phyloP scores from a whole-genome alignment of 2,329 filamentous ascomycete species.

The Hypoxylon sp. region DNA sequence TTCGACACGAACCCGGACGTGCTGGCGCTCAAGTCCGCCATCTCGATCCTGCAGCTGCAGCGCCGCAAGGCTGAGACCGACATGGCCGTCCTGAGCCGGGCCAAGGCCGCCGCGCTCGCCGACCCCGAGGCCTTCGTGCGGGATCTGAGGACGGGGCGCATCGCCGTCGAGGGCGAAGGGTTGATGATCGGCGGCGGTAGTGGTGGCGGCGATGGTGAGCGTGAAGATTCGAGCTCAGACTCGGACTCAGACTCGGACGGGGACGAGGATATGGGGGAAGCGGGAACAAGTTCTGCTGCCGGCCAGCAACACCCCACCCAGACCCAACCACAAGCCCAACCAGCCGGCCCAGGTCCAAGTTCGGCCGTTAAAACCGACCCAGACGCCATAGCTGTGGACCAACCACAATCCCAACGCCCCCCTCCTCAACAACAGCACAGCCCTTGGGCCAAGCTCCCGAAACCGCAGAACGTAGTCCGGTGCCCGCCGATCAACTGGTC shows the following conservation, averaged over 20 bases:
- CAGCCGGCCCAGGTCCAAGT: background rate
- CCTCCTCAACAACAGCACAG: constrained; percentile 13
- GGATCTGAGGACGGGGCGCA: constrained; percentile 73
- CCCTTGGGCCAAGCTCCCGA: constrained; percentile 75
- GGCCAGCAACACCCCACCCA: constrained; percentile 7
- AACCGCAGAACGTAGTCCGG: constrained; percentile 83
- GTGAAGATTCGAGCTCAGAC: constrained; percentile 36
- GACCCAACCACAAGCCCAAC: background rate
- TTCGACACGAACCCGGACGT: constrained; percentile 83
- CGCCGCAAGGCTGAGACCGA: constrained; percentile 81
- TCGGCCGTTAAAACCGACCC: constrained; percentile 24
- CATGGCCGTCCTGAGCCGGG: constrained; percentile 74
- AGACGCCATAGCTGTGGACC: constrained; percentile 4
- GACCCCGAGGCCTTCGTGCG: constrained; percentile 79
- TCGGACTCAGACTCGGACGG: constrained; percentile 13
- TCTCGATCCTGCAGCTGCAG: constrained; percentile 89
- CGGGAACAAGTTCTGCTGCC: constrained; percentile 49
- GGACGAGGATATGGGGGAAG: constrained; percentile 21
- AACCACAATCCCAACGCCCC: constrained; percentile 23
- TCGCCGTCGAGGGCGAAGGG: constrained; percentile 58
- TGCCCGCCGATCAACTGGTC: constrained; percentile 94
- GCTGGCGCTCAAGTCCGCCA: constrained; percentile 85
- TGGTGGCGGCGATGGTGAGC: constrained; percentile 37
- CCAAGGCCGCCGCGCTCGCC: constrained; percentile 77
- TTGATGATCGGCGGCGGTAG: constrained; percentile 44